Evolutionary conservation across 2,329 filamentous ascomycete species (phyloP).

Genomic region (Penicillium fuscoglaucum): DNA sequence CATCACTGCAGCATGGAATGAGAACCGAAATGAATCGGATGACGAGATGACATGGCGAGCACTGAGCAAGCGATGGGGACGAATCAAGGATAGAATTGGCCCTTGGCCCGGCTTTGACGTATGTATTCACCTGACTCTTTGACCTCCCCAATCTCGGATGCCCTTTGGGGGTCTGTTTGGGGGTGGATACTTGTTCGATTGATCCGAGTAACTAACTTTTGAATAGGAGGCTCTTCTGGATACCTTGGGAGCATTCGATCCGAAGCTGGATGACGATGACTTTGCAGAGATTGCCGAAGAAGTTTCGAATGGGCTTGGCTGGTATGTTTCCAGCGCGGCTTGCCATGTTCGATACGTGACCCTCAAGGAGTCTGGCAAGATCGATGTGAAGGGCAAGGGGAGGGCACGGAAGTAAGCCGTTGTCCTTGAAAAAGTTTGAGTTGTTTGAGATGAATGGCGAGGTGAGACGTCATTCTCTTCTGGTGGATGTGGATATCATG

Average conservation of each 20-base stretch:
- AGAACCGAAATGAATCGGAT: background rate
- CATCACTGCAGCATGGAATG: background rate
- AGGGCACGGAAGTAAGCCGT: background rate
- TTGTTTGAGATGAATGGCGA: background rate
- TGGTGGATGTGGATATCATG: background rate
- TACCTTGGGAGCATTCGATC: background rate
- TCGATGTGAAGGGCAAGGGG: background rate
- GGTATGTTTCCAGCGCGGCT: background rate
- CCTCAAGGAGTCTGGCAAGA: background rate
- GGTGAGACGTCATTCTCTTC: background rate
- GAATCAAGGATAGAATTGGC: background rate
- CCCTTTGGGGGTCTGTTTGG: background rate
- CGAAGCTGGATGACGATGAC: background rate
- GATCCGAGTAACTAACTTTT: background rate
- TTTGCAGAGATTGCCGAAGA: background rate
- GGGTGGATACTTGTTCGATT: background rate
- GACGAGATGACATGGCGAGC: background rate
- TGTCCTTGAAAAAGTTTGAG: background rate
- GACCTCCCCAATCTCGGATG: background rate
- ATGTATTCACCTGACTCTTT: background rate
- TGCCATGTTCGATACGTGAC: background rate
- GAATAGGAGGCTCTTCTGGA: background rate
- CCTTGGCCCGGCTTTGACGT: conserved; percentile 3
- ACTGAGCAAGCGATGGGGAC: background rate
- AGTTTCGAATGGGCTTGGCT: background rate